phyloP scores from a whole-genome alignment of 176 grass and related monocot species.

The barley (Hordeum vulgare) region DNA sequence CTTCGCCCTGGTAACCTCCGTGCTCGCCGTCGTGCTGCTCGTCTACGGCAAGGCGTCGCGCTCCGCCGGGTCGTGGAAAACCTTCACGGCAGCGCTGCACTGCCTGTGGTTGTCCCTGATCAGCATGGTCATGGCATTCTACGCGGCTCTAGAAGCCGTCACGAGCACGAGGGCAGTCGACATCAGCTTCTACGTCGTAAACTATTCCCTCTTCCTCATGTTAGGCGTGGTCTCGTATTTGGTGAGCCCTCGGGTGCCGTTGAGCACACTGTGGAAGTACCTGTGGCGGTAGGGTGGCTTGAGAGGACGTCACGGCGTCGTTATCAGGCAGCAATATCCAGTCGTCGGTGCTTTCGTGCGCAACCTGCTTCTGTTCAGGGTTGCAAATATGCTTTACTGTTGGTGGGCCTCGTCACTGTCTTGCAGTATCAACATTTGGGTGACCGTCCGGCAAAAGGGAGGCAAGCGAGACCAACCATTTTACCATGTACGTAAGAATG shows the following conservation, averaged over 20 bases:
- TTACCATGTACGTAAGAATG: too few species aligned
- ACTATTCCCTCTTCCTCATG: background rate
- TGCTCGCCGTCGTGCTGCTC: background rate
- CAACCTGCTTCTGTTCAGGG: background rate
- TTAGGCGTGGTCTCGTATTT: accelerated
- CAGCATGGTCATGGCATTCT: slow-evolving; percentile 12
- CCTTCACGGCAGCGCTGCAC: background rate
- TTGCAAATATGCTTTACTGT: background rate
- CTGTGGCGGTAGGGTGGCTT: background rate
- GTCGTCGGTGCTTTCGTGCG: background rate
- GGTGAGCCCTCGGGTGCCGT: background rate
- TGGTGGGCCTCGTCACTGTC: too few species aligned
- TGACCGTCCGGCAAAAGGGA: too few species aligned
- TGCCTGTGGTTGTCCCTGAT: background rate
- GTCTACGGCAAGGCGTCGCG: background rate
- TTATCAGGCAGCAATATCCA: background rate
- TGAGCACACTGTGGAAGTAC: background rate
- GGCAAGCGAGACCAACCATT: too few species aligned
- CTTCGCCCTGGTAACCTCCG: background rate
- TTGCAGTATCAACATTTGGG: too few species aligned
- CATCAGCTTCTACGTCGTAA: background rate
- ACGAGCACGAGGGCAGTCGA: background rate
- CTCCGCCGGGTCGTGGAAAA: background rate
- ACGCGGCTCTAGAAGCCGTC: background rate
- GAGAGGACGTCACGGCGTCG: background rate